phyloP scores from a whole-genome alignment of 331 rosid species.

The Malus hybrid region DNA sequence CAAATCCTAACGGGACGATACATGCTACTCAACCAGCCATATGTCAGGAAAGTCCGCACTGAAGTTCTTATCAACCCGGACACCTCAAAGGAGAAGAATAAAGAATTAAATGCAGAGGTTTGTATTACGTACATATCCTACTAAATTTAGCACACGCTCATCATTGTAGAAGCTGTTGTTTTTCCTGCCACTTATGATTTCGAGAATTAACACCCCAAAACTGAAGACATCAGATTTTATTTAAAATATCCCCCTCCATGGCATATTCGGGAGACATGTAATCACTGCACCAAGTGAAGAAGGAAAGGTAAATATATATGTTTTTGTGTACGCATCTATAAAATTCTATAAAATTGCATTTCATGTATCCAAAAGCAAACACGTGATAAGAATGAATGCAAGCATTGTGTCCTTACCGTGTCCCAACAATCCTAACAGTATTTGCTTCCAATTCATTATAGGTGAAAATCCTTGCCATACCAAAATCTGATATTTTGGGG shows the following conservation, averaged over 20 bases:
- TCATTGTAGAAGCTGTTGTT: conserved; percentile 5
- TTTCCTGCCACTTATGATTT: conserved; percentile 11
- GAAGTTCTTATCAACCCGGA: too few relatives aligned
- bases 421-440: conserved; percentile 2
- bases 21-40: too few relatives aligned
- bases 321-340: too few relatives aligned
- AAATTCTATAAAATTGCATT: too few relatives aligned
- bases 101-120: background rate
- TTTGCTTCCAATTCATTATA: conserved; percentile 4
- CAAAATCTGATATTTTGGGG: conserved; percentile 13
- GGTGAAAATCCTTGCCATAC: conserved; percentile 8
- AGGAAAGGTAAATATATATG: background rate
- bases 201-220: conserved; percentile 7
- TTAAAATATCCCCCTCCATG: background rate
- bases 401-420: background rate
- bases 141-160: background rate
- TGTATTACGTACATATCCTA: conserved; percentile 4
- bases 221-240: conserved; percentile 8
- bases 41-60: too few relatives aligned
- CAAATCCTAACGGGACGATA: too few relatives aligned
- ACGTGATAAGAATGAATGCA: too few relatives aligned
- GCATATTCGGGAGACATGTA: conserved; percentile 11
- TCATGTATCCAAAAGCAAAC: too few relatives aligned
- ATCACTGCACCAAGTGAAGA: background rate
- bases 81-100: too few relatives aligned